Percentiles rank a stretch among this genome's conserved stretches.
Conservation (phyloP, 257 asterid species). For the Rubia yunnanensis region DNA sequence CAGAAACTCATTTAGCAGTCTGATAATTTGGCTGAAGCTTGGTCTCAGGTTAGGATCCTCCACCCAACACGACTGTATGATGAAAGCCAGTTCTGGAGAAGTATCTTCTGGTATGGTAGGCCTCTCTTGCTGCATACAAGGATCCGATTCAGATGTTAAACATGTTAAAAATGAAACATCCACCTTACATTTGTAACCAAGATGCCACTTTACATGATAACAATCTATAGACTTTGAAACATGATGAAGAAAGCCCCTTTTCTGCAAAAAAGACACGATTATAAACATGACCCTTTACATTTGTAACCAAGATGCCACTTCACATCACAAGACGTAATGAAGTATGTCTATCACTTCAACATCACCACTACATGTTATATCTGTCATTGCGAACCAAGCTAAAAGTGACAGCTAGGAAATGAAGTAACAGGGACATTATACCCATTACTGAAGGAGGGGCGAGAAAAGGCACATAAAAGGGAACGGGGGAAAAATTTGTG, state of each 20-base stretch:
- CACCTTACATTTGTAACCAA: no score
- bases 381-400: not conserved
- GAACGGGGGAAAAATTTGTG: not conserved
- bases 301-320: no score
- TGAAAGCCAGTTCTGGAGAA: conserved; percentile 59
- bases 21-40: conserved; percentile 74
- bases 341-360: no score
- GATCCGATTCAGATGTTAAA: not conserved
- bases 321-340: no score
- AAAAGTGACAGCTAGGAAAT: not conserved
- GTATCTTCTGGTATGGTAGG: conserved; percentile 61
- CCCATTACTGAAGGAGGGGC: no score
- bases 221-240: no score
- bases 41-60: conserved; percentile 96
- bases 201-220: no score
- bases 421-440: not conserved
- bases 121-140: conserved; percentile 77
- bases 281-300: no score
- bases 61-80: conserved; percentile 94
- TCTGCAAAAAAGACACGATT: no score
- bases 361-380: not conserved
- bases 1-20: conserved; percentile 74
- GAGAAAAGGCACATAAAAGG: no score
- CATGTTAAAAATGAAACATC: no score
- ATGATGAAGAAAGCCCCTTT: no score